These are phyloP conservation scores for Taphrina pruni DNA, from an alignment of 1,139 yeast genomes.

Conservation along the genomic window DNA sequence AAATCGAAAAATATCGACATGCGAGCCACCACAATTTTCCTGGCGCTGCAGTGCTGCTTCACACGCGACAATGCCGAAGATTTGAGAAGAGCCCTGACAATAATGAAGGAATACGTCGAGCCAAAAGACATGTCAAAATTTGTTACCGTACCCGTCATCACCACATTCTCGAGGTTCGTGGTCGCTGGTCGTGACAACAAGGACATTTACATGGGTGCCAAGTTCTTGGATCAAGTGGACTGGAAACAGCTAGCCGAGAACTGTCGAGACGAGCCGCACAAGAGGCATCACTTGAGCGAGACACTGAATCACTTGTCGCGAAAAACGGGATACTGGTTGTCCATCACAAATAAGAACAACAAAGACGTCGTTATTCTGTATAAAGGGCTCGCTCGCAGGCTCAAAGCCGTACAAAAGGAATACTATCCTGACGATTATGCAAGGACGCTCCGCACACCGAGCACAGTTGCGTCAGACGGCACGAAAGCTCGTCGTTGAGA, in stretches of 20 bases:
- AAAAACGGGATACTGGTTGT: not conserved
- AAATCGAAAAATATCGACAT: not conserved
- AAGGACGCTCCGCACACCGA: not conserved
- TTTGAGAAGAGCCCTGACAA: not conserved
- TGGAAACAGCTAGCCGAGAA: constrained; percentile 2
- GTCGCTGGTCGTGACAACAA: not conserved
- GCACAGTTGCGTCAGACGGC: not conserved
- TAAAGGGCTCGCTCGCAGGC: not conserved
- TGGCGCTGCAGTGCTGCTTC: constrained; percentile 11
- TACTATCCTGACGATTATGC: constrained; percentile 16
- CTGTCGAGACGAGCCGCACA: constrained; percentile 2
- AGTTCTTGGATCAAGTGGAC: constrained; percentile 1
- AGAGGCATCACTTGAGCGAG: constrained; percentile 8
- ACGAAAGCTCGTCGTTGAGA: too few species aligned
- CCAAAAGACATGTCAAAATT: not conserved
- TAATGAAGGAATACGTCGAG: constrained; percentile 1
- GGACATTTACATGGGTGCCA: not conserved
- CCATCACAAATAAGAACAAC: not conserved
- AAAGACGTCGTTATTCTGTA: not conserved
- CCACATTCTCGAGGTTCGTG: constrained; percentile 14
- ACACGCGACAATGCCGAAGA: not conserved
- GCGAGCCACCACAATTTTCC: not conserved
- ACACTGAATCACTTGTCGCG: not conserved
- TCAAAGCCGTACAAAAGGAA: constrained; percentile 8
- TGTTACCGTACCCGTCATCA: constrained; percentile 1